Evolutionary conservation across 495 filamentous ascomycete genomes (phyloP), one percentile per base, ranked within the genome.

Genomic region (Alectoria sarmentosa): DNA sequence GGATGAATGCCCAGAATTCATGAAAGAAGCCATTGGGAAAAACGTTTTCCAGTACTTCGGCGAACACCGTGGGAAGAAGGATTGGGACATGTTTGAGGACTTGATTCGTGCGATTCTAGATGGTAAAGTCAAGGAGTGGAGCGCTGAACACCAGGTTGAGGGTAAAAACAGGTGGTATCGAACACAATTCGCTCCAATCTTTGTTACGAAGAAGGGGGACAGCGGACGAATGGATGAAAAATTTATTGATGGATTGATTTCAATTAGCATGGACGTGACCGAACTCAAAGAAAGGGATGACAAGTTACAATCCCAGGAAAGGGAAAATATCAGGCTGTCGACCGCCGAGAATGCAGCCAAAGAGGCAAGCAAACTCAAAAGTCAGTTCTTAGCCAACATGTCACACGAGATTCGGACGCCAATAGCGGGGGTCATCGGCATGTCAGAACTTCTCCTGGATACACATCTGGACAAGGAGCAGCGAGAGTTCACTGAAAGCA

Each of bases 391-490:
- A 26, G 87, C 87, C 38, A 90, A 89, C 75, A 96, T 96, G 90
- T 89, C 85, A 30, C 91, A 96, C 74, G 92, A 96, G 74, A 90
- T 96, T 62, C 82, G 92, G 49, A 96, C 91, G 8, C 86, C 86
- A 10, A 88, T 89, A 72, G 84, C 84, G 6, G 88, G 89, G n/a
- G 88, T 92, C 69, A 85, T 89, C 57, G 83, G 88, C 44, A 90
- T 90, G 78, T 77, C 87, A 7, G 84, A 90, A 48, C 79, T 90
- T 62, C 75, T 92, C 37, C 73, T 87, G 28, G 86, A 88, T 67
- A 90, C 84, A n/a, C 70, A 78, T 10, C 74, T 96, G 34, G 77
- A 81, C 46, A 75, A 81, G 4, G 87, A 92, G 57, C 89, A 93
- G 69, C 77, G 79, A 30, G 90, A 94, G 46, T 90, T 83, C 61